Conservation (phyloP, 805 yeast species). For the Barnettozyma populi region DNA sequence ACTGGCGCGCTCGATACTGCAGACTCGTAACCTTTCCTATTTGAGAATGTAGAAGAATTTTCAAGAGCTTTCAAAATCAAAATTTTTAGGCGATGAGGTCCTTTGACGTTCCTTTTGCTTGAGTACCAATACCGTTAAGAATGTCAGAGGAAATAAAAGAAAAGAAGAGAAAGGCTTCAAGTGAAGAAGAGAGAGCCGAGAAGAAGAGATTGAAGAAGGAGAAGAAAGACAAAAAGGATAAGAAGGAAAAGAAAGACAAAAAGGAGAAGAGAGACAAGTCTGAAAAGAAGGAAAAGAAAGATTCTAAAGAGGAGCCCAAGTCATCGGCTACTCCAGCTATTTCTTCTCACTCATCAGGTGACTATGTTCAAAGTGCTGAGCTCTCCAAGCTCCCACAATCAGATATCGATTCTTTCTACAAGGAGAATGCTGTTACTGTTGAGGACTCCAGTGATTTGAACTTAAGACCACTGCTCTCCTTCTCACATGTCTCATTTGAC, state of each 20-base stretch:
- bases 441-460: conserved; percentile 56
- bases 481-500: conserved; percentile 54
- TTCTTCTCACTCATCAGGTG: conserved; percentile 3
- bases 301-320: conserved; percentile 29
- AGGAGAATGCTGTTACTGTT: conserved; percentile 70
- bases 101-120: background rate
- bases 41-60: background rate
- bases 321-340: conserved; percentile 24
- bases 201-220: conserved; percentile 25
- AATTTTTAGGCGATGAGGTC: conserved; percentile 8
- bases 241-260: conserved; percentile 21
- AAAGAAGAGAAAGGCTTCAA: conserved; percentile 23
- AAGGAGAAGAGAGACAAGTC: conserved; percentile 30
- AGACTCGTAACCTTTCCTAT: conserved; percentile 5
- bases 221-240: conserved; percentile 31
- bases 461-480: conserved; percentile 65
- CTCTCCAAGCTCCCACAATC: conserved; percentile 40
- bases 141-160: conserved; percentile 24
- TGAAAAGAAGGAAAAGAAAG: conserved; percentile 32
- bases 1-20: too few species aligned
- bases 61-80: too few species aligned
- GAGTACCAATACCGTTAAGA: background rate
- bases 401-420: conserved; percentile 57
- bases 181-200: conserved; percentile 18
- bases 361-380: conserved; percentile 35